Conservation (phyloP, 805 yeast species). For the Lipomyces oligophaga region DNA sequence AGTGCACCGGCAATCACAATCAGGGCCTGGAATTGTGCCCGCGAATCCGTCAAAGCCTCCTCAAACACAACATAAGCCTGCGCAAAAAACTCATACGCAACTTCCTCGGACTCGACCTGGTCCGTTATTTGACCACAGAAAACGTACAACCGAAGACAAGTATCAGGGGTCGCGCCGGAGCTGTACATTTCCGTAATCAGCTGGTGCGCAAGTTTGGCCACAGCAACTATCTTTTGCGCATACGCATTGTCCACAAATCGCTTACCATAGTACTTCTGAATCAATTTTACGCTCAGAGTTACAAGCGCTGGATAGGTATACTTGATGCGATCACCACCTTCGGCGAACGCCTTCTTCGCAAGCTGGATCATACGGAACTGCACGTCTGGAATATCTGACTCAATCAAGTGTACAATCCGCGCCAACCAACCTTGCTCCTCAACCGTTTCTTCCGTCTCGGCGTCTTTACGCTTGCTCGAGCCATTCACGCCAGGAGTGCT, state of each 20-base stretch:
- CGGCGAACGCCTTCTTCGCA: constrained; percentile 49
- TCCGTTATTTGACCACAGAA: constrained; percentile 75
- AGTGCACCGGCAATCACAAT: constrained; percentile 49
- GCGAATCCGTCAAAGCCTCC: constrained; percentile 52
- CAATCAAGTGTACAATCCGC: constrained; percentile 62
- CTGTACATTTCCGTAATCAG: constrained; percentile 60
- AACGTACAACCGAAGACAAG: constrained; percentile 47
- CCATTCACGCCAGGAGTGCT: constrained; percentile 9
- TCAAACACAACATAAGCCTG: constrained; percentile 86
- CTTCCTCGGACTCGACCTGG: constrained; percentile 63
- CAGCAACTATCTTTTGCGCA: constrained; percentile 40
- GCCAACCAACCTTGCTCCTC: constrained; percentile 45
- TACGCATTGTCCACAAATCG: constrained; percentile 30
- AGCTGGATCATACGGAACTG: constrained; percentile 47
- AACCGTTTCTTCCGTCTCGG: constrained; percentile 42
- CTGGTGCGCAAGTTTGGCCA: constrained; percentile 72
- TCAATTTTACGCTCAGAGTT: constrained; percentile 54
- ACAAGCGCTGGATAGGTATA: constrained; percentile 76
- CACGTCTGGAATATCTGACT: constrained; percentile 46
- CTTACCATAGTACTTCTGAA: constrained; percentile 45
- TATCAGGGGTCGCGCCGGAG: constrained; percentile 40
- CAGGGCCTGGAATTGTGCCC: constrained; percentile 52
- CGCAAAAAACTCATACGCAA: constrained; percentile 81
- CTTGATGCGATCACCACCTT: constrained; percentile 54
- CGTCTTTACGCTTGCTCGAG: constrained; percentile 21